A percentile compares a stretch with the other conserved stretches of the same genome.
These are phyloP conservation scores for Phytophthora citricola DNA, from an alignment of 352 stramenopile species.

Conservation along the genomic window DNA sequence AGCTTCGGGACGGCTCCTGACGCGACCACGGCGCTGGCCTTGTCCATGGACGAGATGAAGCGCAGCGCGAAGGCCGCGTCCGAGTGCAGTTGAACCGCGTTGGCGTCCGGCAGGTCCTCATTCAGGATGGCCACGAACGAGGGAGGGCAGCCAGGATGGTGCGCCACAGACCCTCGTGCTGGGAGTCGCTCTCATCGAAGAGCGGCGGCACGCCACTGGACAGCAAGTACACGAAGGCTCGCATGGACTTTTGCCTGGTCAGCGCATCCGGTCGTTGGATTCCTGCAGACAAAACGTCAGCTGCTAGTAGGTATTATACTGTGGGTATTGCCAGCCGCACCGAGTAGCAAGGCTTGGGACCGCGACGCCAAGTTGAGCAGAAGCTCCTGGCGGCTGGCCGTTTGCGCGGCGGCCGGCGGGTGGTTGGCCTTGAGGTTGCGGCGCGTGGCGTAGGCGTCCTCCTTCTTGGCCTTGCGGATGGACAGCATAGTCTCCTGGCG, in stretches of 20 bases:
- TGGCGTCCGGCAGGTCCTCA: conserved; percentile 64
- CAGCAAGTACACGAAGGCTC: conserved; percentile 87
- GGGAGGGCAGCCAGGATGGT: conserved; percentile 82
- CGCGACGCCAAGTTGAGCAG: conserved; percentile 83
- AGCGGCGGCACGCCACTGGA: conserved; percentile 86
- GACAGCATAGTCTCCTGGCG: conserved; percentile 87
- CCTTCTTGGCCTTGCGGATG: conserved; percentile 91
- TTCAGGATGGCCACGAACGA: conserved; percentile 85
- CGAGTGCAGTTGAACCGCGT: conserved; percentile 80
- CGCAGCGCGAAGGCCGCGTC: conserved; percentile 87
- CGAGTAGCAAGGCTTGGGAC: conserved; percentile 80
- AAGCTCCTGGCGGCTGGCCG: conserved; percentile 68
- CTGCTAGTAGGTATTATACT: background rate
- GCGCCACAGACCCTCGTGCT: conserved; percentile 81
- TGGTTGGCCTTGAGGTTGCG: conserved; percentile 88
- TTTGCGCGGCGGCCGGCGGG: conserved; percentile 45
- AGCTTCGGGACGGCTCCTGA: conserved; percentile 77
- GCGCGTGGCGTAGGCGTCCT: conserved; percentile 87
- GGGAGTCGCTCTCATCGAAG: conserved; percentile 85
- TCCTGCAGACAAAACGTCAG: conserved; percentile 30
- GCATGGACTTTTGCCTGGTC: conserved; percentile 86
- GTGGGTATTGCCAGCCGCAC: conserved; percentile 21
- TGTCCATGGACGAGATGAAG: conserved; percentile 92
- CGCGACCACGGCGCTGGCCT: conserved; percentile 75
- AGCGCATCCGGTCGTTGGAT: conserved; percentile 80